phyloP scores from a whole-genome alignment of 1,284 basidiomycete genomes.

The Rhizoctonia solani region DNA sequence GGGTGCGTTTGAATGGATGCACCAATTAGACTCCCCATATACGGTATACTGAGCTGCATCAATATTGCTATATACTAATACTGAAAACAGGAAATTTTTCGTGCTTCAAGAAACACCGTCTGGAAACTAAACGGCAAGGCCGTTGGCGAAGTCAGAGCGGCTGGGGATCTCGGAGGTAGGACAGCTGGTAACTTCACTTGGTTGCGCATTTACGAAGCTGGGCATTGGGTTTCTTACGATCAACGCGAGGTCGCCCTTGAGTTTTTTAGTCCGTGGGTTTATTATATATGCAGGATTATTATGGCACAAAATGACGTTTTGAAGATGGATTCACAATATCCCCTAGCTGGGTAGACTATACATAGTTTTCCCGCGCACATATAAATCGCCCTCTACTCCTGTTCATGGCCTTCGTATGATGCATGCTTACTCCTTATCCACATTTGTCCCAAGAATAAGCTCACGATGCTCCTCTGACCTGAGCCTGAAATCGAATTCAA shows the following conservation, averaged over 20 bases:
- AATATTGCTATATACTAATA: background rate
- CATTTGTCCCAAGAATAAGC: too few species aligned
- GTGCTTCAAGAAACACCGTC: background rate
- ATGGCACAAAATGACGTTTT: too few species aligned
- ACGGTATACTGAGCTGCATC: background rate
- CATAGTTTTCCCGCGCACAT: too few species aligned
- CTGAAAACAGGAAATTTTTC: background rate
- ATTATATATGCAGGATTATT: too few species aligned
- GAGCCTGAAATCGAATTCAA: too few species aligned
- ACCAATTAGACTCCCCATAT: background rate
- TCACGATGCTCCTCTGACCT: too few species aligned
- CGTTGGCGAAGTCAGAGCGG: slow-evolving; percentile 13
- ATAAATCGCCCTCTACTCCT: too few species aligned
- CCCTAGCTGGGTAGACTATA: too few species aligned
- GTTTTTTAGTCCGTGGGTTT: too few species aligned
- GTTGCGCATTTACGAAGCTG: slow-evolving; percentile 14
- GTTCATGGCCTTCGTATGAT: too few species aligned
- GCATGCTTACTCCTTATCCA: too few species aligned
- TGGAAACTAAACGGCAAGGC: background rate
- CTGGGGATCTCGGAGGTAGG: background rate
- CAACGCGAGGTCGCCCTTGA: slow-evolving; percentile 13
- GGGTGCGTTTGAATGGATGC: slow-evolving; percentile 21
- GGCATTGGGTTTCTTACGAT: slow-evolving; percentile 16
- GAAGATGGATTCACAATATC: too few species aligned
- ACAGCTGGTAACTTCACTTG: slow-evolving; percentile 14